Evolutionary conservation across 257 asterid genomes (phyloP), one percentile per base, ranked within the genome.

Genomic region (Nicotiana obtusifolia): DNA sequence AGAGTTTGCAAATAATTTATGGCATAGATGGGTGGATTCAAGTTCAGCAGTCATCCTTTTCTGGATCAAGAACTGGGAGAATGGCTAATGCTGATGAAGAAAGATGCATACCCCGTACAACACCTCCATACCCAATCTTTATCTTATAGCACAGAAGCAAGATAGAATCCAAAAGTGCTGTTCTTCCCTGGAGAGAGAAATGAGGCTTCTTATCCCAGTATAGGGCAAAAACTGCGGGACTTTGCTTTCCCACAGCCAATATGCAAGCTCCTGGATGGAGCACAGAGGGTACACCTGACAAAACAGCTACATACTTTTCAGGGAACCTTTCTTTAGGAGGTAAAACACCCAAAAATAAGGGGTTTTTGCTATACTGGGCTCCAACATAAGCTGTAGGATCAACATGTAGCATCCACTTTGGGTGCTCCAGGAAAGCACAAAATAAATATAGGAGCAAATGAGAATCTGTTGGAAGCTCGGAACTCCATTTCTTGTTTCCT

Each of bases 111-210:
- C 99, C 99, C 77, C 96, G 90, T 35, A 95, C 94, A 75, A 94
- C 80, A 47, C 98, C 98, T 82, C 92, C 97, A 65, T 91, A 94
- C 68, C 93, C 89, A 10, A 80, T 87, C 88, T 90, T 91, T 28
- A 92, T 91, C 86, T 90, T 91, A 76, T 89, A 83, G 93, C 96
- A 92, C 33, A 95, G 87, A 33, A 95, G 90, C 88, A 92, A 84
- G 80, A 95, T 86, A 44, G 97, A 88, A 86, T 95, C 99, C 99
- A 98, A 95, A 3, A 95, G 82, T 17, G 98, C 98, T 64, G 97
- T 94, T 88, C 99, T 89, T 81, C 99, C 99, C 98, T 94, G 99
- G 87, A 95, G 92, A 85, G 98, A 92, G 86, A 92, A 94, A 84
- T 95, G 99, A 81, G 93, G 91, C 89, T 89, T 94, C 86, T 90